Evolutionary conservation across 1,284 basidiomycete species (phyloP), one percentile per base, ranked within the genome.

Genomic region (Leccinum huronense): DNA sequence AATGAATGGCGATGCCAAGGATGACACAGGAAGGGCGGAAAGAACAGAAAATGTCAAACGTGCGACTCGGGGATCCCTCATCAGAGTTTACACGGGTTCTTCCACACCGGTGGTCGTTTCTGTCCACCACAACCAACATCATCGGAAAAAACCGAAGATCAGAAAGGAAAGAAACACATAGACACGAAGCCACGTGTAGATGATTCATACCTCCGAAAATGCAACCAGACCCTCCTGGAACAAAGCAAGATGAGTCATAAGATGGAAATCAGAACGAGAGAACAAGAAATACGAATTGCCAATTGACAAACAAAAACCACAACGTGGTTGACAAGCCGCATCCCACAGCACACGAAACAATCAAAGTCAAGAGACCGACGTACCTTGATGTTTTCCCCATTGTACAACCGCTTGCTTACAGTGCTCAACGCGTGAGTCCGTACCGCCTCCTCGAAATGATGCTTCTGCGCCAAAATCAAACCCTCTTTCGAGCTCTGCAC

Each of bases 401-500:
- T 77, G 70, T 86, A 91, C n/a, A 87, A 77, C 19, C 83, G 79
- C 65, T 80, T 80, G 68, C 83, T 86, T 67, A 86, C 81, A 30
- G 78, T 73, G 30, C 83, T 82, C 66, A 79, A 75, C 8, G 83
- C 73, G 62, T 88, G 87, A 0, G 78, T 77, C 4, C 78, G 65
- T 3, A 87, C 81, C 0, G 84, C 82, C 30, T 86, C 82, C 36
- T 89, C 84, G 53, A 86, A 77, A 60, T 83, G 81, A 16, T 81
- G 81, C 53, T 81, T 78, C 62, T 86, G 82, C 5, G 85, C 77
- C 3, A 89, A 73, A 23, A 90, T 64, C 14, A 93, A 77, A 0
- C 82, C 89, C 19, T 83, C 80, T 74, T 95, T 95, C 9, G 91
- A 90, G 58, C 86, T 84, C 67, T 90, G 87, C 1, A 95, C 87